Evolutionary conservation across 129 eudicot genomes (phyloP).

Genomic region (Oenanthe sinensis): DNA sequence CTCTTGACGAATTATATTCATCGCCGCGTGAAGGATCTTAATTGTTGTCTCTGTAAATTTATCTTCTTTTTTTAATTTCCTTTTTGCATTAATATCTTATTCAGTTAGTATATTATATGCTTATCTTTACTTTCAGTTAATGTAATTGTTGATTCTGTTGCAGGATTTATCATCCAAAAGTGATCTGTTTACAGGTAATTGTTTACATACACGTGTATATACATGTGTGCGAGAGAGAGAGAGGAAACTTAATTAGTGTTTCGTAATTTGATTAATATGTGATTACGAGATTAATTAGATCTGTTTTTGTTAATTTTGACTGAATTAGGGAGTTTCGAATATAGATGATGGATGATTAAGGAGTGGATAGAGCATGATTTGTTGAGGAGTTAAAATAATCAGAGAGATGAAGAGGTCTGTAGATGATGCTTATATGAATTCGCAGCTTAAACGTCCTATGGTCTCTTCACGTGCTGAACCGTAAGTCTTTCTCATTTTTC

Average conservation of each 20-base stretch:
- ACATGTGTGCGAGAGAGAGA: background rate
- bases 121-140: conserved; percentile 2
- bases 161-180: conserved; percentile 28
- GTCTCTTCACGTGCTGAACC: conserved; percentile 45
- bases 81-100: conserved; percentile 9
- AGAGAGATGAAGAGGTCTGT: conserved; percentile 73
- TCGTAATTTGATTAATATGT: conserved; percentile 11
- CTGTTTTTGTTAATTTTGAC: conserved; percentile 19
- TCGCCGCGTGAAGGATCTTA: conserved; percentile 18
- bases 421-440: conserved; percentile 37
- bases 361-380: conserved; percentile 22
- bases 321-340: background rate
- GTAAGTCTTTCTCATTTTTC: conserved; percentile 32
- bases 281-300: conserved; percentile 29
- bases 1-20: conserved; percentile 14
- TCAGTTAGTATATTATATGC: background rate
- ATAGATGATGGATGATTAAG: conserved; percentile 4
- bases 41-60: conserved; percentile 14
- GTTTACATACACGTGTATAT: conserved; percentile 2
- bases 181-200: conserved; percentile 38
- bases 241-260: background rate
- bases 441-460: conserved; percentile 55
- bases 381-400: conserved; percentile 7
- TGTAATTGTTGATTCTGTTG: conserved; percentile 11
- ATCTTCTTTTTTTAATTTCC: background rate